Evolutionary conservation across 805 yeast genomes (phyloP).

Genomic region (Yarrowia deformans): DNA sequence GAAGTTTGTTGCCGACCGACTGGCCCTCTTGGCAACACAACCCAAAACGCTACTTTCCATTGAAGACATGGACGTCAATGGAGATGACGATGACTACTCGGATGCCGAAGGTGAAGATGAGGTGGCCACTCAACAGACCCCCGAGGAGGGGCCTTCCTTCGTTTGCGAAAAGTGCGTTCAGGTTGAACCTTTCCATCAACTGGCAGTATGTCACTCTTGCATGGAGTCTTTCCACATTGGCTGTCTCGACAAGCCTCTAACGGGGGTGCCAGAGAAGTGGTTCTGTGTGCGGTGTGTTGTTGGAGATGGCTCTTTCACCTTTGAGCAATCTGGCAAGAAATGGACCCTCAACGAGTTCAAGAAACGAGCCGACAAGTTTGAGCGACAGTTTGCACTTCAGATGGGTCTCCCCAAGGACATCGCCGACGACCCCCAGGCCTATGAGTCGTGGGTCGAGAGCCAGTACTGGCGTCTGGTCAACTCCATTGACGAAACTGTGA

Average conservation of each 20-base stretch:
- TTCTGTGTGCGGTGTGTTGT: conserved; percentile 83
- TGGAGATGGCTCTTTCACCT: conserved; percentile 88
- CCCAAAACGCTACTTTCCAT: conserved; percentile 31
- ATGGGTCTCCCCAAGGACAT: conserved; percentile 40
- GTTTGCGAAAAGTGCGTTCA: conserved; percentile 47
- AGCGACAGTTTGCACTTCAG: conserved; percentile 51
- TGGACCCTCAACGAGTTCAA: conserved; percentile 69
- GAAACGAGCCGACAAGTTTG: conserved; percentile 60
- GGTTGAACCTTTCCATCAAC: conserved; percentile 7
- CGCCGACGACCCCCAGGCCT: conserved; percentile 39
- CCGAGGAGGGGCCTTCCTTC: conserved; percentile 13
- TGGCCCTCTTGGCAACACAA: conserved; percentile 4
- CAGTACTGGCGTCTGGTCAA: conserved; percentile 52
- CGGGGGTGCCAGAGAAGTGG: conserved; percentile 61
- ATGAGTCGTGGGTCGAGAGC: conserved; percentile 47
- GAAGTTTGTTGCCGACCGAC: conserved; percentile 21
- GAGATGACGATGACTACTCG: conserved; percentile 7
- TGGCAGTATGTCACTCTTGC: conserved; percentile 70
- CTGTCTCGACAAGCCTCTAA: conserved; percentile 72
- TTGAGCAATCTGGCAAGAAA: conserved; percentile 65
- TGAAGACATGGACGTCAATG: conserved; percentile 23
- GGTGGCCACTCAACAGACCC: conserved; percentile 1
- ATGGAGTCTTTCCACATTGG: conserved; percentile 69
- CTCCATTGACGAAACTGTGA: conserved; percentile 46
- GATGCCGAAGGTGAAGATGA: conserved; percentile 11